Evolutionary conservation across 495 filamentous ascomycete species (phyloP).

Genomic region (Penicillium coffeae): DNA sequence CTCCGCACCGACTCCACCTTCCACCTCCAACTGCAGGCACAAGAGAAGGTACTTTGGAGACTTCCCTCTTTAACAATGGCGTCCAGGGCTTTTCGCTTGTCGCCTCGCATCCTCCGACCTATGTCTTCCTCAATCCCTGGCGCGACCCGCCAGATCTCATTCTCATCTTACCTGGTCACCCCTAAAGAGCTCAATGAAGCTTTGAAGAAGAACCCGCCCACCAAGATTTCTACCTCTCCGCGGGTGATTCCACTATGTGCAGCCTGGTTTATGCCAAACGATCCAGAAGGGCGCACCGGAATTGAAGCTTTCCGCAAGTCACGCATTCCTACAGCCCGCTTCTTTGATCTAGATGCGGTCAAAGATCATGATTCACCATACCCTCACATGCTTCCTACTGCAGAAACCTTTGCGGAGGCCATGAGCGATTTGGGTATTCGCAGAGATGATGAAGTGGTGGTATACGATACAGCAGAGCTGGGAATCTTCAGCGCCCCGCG

Average conservation of each 20-base stretch:
- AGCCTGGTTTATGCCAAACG: conserved; percentile 95
- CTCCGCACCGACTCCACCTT: conserved; percentile 16
- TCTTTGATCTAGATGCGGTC: conserved; percentile 91
- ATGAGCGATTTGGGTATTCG: conserved; percentile 87
- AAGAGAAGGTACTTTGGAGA: conserved; percentile 4
- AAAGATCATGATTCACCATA: conserved; percentile 85
- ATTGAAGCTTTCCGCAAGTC: conserved; percentile 67
- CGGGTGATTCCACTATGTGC: conserved; percentile 85
- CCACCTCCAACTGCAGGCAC: conserved; percentile 1
- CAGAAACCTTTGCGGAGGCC: conserved; percentile 74
- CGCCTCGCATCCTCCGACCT: conserved; percentile 29
- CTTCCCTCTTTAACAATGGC: conserved; percentile 29
- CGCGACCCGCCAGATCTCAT: conserved; percentile 43
- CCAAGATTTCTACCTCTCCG: conserved; percentile 69
- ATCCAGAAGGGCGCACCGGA: conserved; percentile 69
- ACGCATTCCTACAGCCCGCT: conserved; percentile 83
- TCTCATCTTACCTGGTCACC: conserved; percentile 80
- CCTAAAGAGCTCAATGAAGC: conserved; percentile 77
- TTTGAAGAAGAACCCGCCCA: conserved; percentile 69
- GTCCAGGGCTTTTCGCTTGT: conserved; percentile 33
- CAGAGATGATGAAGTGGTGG: conserved; percentile 80
- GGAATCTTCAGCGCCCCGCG: conserved; percentile 93
- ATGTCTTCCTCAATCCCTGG: conserved; percentile 27
- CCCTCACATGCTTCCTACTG: conserved; percentile 91
- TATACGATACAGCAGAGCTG: conserved; percentile 84